phyloP scores from a whole-genome alignment of 805 yeast genomes.

The Jamesozyma spencerorum region DNA sequence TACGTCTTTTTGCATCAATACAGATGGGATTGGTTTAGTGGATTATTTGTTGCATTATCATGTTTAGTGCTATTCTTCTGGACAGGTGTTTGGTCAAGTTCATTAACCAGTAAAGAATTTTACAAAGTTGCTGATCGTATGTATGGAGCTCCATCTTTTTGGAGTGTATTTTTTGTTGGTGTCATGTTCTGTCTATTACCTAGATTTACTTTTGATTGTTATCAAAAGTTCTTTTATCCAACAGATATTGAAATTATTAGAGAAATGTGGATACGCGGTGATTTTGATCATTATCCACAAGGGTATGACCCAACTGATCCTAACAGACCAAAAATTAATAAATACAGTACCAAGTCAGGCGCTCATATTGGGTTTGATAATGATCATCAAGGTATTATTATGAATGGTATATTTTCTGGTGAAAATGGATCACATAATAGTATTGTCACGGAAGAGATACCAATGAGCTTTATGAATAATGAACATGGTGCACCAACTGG shows the following conservation, averaged over 20 bases:
- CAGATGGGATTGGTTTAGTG: constrained; percentile 75
- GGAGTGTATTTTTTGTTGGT: constrained; percentile 66
- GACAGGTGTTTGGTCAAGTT: constrained; percentile 74
- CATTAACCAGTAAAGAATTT: constrained; percentile 45
- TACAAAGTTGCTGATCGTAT: constrained; percentile 58
- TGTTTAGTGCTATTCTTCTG: constrained; percentile 55
- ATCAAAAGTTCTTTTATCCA: constrained; percentile 46
- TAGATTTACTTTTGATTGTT: constrained; percentile 51
- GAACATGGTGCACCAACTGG: constrained; percentile 25
- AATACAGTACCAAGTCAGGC: constrained; percentile 22
- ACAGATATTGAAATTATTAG: constrained; percentile 64
- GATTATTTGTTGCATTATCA: constrained; percentile 47
- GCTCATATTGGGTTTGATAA: background rate
- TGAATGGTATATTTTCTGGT: constrained; percentile 1
- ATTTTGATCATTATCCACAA: constrained; percentile 54
- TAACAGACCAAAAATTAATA: constrained; percentile 43
- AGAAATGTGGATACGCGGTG: constrained; percentile 60
- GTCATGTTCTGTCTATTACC: constrained; percentile 56
- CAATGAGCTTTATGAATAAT: constrained; percentile 24
- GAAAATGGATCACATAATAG: constrained; percentile 18
- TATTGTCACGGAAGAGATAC: constrained; percentile 34
- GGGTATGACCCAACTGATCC: constrained; percentile 80
- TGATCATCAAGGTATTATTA: background rate
- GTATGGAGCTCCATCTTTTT: constrained; percentile 51
- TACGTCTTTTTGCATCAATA: constrained; percentile 59